Percentiles rank a stretch among this genome's conserved stretches.
These are phyloP conservation scores for Dichomitus squalens DNA, from an alignment of 1,284 basidiomycete species.

Conservation along the genomic window DNA sequence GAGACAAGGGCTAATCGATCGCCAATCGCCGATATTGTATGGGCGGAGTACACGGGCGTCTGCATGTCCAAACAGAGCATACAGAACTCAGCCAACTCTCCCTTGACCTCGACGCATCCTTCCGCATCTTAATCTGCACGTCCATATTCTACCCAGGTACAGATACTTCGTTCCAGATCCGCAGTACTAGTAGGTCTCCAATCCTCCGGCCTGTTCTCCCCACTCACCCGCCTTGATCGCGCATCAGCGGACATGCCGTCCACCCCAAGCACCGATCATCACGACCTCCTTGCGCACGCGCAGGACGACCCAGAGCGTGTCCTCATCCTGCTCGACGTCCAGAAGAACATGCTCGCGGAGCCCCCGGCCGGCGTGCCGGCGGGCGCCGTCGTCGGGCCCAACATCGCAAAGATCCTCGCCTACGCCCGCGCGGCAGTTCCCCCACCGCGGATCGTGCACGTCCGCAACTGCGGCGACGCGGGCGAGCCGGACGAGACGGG, in stretches of 20 bases:
- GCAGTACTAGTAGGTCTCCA: no score
- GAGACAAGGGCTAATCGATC: no score
- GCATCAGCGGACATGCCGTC: not conserved
- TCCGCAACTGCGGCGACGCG: conserved; percentile 61
- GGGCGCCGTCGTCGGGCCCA: conserved; percentile 43
- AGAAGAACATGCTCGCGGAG: conserved; percentile 50
- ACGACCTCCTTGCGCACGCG: not conserved
- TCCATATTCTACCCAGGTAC: not conserved
- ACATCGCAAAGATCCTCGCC: conserved; percentile 52
- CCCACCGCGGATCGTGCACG: conserved; percentile 63
- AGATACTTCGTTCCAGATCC: no score
- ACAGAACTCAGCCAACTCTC: not conserved
- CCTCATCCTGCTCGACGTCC: conserved; percentile 64
- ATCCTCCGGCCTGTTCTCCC: not conserved
- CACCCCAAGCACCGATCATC: not conserved
- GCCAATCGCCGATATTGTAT: no score
- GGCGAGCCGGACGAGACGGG: conserved; percentile 61
- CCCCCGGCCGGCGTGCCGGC: conserved; percentile 54
- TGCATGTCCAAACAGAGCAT: not conserved
- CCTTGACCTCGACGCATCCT: not conserved
- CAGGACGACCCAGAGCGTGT: conserved; percentile 38
- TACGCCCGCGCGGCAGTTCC: conserved; percentile 49
- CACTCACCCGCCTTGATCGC: not conserved
- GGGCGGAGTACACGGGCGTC: not conserved
- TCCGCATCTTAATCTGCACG: not conserved